A percentile compares a stretch with the other conserved stretches of the same genome.
These are phyloP conservation scores for Euphorbia tirucalli DNA, from an alignment of 345 rosid genomes.

Conservation along the genomic window DNA sequence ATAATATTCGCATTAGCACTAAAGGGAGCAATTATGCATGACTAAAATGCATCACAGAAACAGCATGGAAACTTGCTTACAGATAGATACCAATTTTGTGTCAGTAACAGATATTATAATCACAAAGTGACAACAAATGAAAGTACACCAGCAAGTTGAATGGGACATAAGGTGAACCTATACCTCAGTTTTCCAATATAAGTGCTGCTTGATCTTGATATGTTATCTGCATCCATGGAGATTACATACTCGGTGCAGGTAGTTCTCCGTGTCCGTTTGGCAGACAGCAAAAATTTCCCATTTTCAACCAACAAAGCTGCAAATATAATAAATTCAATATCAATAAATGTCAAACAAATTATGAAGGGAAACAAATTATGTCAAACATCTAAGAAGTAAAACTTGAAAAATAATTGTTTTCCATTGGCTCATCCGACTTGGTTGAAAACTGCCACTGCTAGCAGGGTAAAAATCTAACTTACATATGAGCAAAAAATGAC, in stretches of 20 bases:
- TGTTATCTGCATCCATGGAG: slow-evolving; percentile 83
- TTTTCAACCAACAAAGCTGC: slow-evolving; percentile 81
- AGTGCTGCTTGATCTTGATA: slow-evolving; percentile 82
- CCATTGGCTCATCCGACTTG: not conserved
- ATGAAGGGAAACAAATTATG: not conserved
- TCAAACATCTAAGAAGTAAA: not conserved
- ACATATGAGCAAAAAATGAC: not conserved
- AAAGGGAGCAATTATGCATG: not conserved
- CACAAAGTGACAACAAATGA: not conserved
- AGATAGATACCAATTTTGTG: not conserved
- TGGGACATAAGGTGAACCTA: not conserved
- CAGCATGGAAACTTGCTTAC: not conserved
- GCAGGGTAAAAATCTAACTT: not conserved
- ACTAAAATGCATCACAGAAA: not conserved
- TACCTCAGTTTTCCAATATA: slow-evolving; percentile 91
- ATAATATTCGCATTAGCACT: not conserved
- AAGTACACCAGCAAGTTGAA: not conserved
- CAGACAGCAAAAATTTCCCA: slow-evolving; percentile 94
- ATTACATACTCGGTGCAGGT: slow-evolving; percentile 89
- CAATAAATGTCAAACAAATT: not conserved
- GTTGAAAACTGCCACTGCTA: not conserved
- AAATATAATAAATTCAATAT: slow-evolving; percentile 6
- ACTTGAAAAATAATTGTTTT: too few relatives aligned
- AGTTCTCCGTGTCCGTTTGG: slow-evolving; percentile 82
- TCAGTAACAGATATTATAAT: not conserved